Evolutionary conservation across 163 green algal species (phyloP), one percentile per base, ranked within the genome.

Genomic region (Scenedesmus sp.): DNA sequence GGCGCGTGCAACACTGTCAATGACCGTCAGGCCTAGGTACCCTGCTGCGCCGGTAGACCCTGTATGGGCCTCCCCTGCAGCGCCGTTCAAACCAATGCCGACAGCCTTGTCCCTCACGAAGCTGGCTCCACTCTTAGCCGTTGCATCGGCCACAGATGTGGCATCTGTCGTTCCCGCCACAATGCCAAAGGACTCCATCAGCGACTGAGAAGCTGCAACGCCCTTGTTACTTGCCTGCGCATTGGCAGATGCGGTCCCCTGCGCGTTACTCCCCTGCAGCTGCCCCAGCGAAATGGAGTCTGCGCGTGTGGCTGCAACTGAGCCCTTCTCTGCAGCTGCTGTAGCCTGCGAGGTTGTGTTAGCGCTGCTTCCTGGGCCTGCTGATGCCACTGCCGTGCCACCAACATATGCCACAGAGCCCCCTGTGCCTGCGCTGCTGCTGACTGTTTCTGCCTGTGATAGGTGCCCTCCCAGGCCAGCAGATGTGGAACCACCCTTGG

Each of bases 101-200:
- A 76, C 87, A n/a, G 87, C 76, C 62, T 91, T 91, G 76, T 91
- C 87, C 26, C 57, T 15, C 1, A 62, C 26, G 2, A 15, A 46
- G 8, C 18, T 60, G 23, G 52, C 56, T 8, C 70, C 87, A 16
- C n/a, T 13, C 10, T 59, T 16, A 9, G 76, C 87, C 46, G 55
- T 62, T 13, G 87, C 87, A 64, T 87, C 20, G 7, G 87, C 87
- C 13, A 46, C 3, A 2, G 87, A 86, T 16, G 26, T 66, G 55
- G 87, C 57, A 26, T 10, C 76, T 9, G 57, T 67, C 3, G 15
- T 87, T 7, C 74, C 81, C 2, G 20, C 57, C n/a, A 55, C 56
- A 13, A 91, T 60, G 3, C 59, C 57, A 87, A 91, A 91, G 9
- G 87, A 91, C 34, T 91, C 87, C 87, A 91, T 91, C 10, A 91